These are phyloP conservation scores for Dentipellis fragilis DNA, from an alignment of 768 basidiomycete genomes.

Conservation along the genomic window DNA sequence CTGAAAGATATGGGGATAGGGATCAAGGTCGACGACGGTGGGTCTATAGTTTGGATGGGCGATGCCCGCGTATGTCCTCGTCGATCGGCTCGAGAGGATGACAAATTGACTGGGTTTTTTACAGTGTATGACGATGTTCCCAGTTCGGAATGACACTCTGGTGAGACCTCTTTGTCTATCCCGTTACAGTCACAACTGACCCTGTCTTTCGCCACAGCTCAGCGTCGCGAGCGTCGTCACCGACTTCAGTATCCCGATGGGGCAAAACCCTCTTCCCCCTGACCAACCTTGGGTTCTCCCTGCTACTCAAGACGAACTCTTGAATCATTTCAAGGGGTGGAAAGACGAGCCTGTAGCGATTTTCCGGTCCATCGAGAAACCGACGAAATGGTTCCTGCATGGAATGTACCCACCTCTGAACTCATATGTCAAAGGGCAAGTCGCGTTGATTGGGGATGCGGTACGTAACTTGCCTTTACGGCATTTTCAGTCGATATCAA, in stretches of 20 bases:
- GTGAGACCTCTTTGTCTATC: slow-evolving; percentile 19
- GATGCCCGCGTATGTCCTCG: slow-evolving; percentile 30
- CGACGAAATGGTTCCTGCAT: slow-evolving; percentile 46
- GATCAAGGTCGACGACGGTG: slow-evolving; percentile 24
- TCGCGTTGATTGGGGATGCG: slow-evolving; percentile 46
- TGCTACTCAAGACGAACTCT: slow-evolving; percentile 32
- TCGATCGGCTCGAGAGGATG: not conserved
- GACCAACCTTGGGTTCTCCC: slow-evolving; percentile 29
- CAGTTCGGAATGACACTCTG: not conserved
- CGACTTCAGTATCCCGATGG: not conserved
- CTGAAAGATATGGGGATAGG: slow-evolving; percentile 33
- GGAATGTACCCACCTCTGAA: slow-evolving; percentile 34
- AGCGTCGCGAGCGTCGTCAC: not conserved
- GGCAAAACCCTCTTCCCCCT: not conserved
- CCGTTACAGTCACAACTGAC: not conserved
- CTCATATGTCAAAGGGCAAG: slow-evolving; percentile 31
- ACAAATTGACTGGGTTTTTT: not conserved
- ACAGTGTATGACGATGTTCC: not conserved
- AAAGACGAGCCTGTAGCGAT: slow-evolving; percentile 33
- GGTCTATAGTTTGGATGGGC: slow-evolving; percentile 30
- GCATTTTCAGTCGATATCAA: not conserved
- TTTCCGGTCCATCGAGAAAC: slow-evolving; percentile 30
- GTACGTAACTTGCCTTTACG: slow-evolving; percentile 4
- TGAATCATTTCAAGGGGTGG: slow-evolving; percentile 33
- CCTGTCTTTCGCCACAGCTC: not conserved